These are phyloP conservation scores for Poa pratensis DNA, from an alignment of 176 grass and related monocot species.

Conservation along the genomic window DNA sequence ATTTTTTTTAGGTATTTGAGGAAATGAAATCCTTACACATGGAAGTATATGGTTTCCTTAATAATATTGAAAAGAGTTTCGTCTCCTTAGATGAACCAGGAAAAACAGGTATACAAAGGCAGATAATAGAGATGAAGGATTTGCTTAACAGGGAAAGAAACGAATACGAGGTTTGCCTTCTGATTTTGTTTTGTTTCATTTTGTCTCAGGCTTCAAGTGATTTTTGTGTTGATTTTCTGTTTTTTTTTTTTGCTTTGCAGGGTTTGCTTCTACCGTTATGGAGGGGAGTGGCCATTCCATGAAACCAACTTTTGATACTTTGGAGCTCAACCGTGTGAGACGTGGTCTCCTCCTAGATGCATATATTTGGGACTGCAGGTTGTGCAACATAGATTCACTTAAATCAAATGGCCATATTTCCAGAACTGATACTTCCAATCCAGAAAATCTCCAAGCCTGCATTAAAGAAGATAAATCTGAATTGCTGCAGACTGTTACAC, in stretches of 20 bases:
- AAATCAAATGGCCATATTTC: slow-evolving; percentile 46
- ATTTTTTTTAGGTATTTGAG: slow-evolving; percentile 59
- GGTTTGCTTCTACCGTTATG: slow-evolving; percentile 69
- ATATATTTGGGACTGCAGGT: slow-evolving; percentile 71
- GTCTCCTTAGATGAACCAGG: slow-evolving; percentile 51
- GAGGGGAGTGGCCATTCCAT: slow-evolving; percentile 46
- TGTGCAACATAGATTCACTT: slow-evolving; percentile 60
- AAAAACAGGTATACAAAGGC: slow-evolving; percentile 53
- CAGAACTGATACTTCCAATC: slow-evolving; percentile 29
- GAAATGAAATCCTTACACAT: slow-evolving; percentile 67
- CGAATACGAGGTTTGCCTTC: slow-evolving; percentile 70
- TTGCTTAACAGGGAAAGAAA: slow-evolving; percentile 73
- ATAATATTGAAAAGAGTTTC: slow-evolving; percentile 61
- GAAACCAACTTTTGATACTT: slow-evolving; percentile 66
- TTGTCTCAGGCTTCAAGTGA: slow-evolving; percentile 16
- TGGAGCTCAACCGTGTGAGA: slow-evolving; percentile 83
- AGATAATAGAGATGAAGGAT: slow-evolving; percentile 72
- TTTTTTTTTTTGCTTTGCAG: slow-evolving; percentile 46
- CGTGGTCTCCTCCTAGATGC: slow-evolving; percentile 73
- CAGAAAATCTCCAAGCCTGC: slow-evolving; percentile 36
- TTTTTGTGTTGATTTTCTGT: neutral
- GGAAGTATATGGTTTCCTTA: slow-evolving; percentile 69
- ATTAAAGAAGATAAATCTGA: slow-evolving; percentile 42
- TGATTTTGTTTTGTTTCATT: slow-evolving; percentile 35
- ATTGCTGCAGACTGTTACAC: slow-evolving; percentile 30